Percentiles rank a stretch among this genome's conserved stretches.
Evolutionary conservation across 768 basidiomycete genomes (phyloP).

Genomic region (Stropharia rugosoannulata): DNA sequence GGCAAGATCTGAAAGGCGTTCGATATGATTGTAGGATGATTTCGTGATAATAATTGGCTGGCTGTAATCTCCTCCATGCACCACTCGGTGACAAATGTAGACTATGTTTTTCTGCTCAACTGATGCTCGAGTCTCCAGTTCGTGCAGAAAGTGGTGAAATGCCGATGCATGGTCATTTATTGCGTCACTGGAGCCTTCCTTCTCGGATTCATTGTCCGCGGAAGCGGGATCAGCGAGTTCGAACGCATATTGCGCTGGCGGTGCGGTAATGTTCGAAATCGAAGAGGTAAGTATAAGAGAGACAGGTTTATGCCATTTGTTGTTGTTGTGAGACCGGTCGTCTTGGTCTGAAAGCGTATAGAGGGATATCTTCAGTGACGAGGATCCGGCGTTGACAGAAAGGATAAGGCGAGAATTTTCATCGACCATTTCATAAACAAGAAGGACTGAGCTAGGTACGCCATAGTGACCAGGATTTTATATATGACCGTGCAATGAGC

Average conservation of each 20-base stretch:
- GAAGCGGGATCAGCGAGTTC: conserved; percentile 14
- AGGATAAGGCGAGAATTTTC: conserved; percentile 44
- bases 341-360: conserved; percentile 30
- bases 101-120: conserved; percentile 44
- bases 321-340: conserved; percentile 3
- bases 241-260: conserved; percentile 53
- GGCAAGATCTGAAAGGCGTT: conserved; percentile 74
- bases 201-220: conserved; percentile 27
- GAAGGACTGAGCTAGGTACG: neutral
- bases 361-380: conserved; percentile 82
- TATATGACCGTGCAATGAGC: too few species aligned
- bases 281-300: conserved; percentile 49
- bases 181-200: conserved; percentile 34
- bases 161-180: conserved; percentile 62
- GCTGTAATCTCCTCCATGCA: conserved; percentile 84
- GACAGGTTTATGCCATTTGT: conserved; percentile 24
- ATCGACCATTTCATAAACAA: conserved; percentile 1
- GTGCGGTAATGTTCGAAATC: conserved; percentile 56
- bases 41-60: conserved; percentile 68
- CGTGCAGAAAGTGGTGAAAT: conserved; percentile 57
- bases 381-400: conserved; percentile 79
- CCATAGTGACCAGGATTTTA: too few species aligned
- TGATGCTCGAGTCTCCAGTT: conserved; percentile 38
- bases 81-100: conserved; percentile 75
- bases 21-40: conserved; percentile 70